Conservation (phyloP, 768 basidiomycete genomes). For the Rhizopogon rudus region DNA sequence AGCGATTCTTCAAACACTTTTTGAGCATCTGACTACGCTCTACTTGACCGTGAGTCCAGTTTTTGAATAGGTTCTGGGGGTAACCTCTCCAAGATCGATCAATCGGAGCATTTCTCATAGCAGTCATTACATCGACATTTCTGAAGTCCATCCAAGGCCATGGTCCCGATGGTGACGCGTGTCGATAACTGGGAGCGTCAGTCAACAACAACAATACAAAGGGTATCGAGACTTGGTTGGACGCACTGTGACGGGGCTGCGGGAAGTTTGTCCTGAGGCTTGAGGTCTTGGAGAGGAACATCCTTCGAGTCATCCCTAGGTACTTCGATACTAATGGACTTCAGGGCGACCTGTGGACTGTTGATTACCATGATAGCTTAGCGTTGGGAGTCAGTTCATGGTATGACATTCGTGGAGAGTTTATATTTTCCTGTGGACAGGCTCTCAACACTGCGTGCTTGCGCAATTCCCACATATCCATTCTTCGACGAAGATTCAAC, state of each 20-base stretch:
- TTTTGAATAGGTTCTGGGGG: slow-evolving; percentile 24
- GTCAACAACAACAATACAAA: neutral
- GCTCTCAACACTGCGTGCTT: too few species aligned
- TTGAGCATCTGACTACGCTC: slow-evolving; percentile 25
- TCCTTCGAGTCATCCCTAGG: too few species aligned
- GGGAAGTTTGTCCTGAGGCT: neutral
- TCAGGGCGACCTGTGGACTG: neutral
- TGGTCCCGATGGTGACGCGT: slow-evolving; percentile 22
- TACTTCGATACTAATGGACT: neutral
- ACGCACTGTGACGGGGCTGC: neutral
- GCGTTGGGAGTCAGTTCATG: too few species aligned
- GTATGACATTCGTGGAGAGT: too few species aligned
- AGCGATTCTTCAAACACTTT: slow-evolving; percentile 8
- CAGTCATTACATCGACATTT: neutral
- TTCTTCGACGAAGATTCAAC: too few species aligned
- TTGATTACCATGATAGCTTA: neutral
- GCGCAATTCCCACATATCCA: too few species aligned
- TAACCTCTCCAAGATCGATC: slow-evolving; percentile 19
- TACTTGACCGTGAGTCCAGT: slow-evolving; percentile 29
- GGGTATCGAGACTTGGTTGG: too few species aligned
- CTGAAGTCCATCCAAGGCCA: slow-evolving; percentile 29
- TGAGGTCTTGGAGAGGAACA: neutral
- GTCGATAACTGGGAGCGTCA: slow-evolving; percentile 8
- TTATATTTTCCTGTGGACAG: too few species aligned
- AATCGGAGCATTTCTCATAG: neutral